Conservation (phyloP, 2,329 filamentous ascomycete genomes). For the Anthostomella pinea region DNA sequence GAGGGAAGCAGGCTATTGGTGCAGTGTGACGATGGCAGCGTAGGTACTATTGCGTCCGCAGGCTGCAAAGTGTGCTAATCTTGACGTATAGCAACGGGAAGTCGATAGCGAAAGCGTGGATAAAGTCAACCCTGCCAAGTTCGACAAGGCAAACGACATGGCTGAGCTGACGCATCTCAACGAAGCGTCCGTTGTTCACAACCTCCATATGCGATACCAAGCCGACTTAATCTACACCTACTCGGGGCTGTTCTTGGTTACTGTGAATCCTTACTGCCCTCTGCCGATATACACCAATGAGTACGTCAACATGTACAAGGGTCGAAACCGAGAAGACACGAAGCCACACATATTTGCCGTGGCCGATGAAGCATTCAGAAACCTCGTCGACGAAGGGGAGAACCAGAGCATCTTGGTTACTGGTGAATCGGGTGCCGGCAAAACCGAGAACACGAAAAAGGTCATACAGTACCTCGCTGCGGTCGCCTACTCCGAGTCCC, state of each 20-base stretch:
- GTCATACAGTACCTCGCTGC: conserved; percentile 98
- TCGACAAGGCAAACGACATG: conserved; percentile 99
- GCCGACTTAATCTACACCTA: conserved; percentile 98
- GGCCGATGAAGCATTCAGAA: conserved; percentile 94
- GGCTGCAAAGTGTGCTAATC: conserved; percentile 11
- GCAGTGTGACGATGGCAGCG: conserved; percentile 89
- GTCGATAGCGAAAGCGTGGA: conserved; percentile 85
- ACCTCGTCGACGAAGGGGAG: conserved; percentile 88
- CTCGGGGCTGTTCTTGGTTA: conserved; percentile 93
- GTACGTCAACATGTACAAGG: conserved; percentile 98
- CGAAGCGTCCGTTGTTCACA: conserved; percentile 96
- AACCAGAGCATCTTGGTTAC: conserved; percentile 98
- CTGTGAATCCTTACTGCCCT: conserved; percentile 93
- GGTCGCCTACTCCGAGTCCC: conserved; percentile 80
- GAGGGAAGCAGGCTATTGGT: conserved; percentile 69
- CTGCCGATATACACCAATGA: conserved; percentile 95
- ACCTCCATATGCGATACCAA: conserved; percentile 91
- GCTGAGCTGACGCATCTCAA: conserved; percentile 97
- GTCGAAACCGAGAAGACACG: conserved; percentile 84
- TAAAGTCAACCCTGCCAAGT: conserved; percentile 99
- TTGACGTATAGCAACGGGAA: conserved; percentile 67
- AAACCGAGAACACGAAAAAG: conserved; percentile 99
- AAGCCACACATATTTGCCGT: conserved; percentile 97
- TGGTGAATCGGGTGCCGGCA: conserved; percentile 95
- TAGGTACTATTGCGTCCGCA: conserved; percentile 43